Percentiles rank a stretch among this genome's conserved stretches.
phyloP scores from a whole-genome alignment of 2,329 filamentous ascomycete genomes.

The Malbranchea zuffiana region DNA sequence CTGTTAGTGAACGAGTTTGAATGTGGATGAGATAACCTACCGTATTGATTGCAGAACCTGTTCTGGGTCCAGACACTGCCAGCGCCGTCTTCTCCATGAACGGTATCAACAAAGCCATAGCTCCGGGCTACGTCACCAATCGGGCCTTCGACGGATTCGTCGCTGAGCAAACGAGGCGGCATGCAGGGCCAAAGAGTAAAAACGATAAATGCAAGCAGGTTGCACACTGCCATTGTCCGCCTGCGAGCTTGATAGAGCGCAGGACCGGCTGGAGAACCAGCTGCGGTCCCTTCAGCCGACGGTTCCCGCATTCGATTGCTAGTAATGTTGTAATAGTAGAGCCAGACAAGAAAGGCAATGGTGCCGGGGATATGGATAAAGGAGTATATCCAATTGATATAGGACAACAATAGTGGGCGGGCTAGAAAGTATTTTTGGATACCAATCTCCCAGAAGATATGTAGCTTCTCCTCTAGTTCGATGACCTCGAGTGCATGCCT shows the following conservation, averaged over 20 bases:
- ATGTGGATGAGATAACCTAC: slow-evolving; percentile 28
- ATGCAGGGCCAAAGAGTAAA: slow-evolving; percentile 52
- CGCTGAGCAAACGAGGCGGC: slow-evolving; percentile 48
- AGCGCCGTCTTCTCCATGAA: slow-evolving; percentile 47
- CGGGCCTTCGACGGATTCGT: slow-evolving; percentile 43
- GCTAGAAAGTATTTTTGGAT: slow-evolving; percentile 49
- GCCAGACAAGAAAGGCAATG: slow-evolving; percentile 55
- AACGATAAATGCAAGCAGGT: slow-evolving; percentile 48
- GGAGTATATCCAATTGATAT: slow-evolving; percentile 62
- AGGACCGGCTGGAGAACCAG: slow-evolving; percentile 39
- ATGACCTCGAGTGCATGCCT: slow-evolving; percentile 58
- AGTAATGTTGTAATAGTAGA: slow-evolving; percentile 61
- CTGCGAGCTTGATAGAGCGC: slow-evolving; percentile 46
- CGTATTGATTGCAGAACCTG: slow-evolving; percentile 65
- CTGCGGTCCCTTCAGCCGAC: slow-evolving; percentile 25
- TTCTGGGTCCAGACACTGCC: slow-evolving; percentile 63
- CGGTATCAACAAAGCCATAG: slow-evolving; percentile 50
- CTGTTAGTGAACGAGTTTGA: slow-evolving; percentile 1
- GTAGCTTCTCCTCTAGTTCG: slow-evolving; percentile 52
- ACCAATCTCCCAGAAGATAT: slow-evolving; percentile 54
- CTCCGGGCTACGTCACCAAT: slow-evolving; percentile 49
- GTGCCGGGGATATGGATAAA: slow-evolving; percentile 71
- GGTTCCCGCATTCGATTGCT: slow-evolving; percentile 40
- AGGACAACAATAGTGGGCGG: slow-evolving; percentile 47
- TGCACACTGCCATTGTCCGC: slow-evolving; percentile 48